Evolutionary conservation across 441 rosid species (phyloP).

Genomic region (Pelargonium cotyledonis): DNA sequence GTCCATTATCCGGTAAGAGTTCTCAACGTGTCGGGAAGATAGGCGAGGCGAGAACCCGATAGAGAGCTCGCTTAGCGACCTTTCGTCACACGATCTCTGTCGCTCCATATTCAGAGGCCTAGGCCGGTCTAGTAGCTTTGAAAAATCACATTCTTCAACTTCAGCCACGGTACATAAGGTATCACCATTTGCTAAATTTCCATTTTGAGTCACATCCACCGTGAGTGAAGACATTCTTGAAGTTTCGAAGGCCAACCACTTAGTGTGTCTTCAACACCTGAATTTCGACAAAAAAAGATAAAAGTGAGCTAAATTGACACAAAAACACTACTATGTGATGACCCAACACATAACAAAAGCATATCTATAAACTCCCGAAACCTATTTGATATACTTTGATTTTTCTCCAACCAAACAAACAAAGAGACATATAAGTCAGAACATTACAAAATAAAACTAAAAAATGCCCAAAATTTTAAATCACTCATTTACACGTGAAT

Average conservation of each 20-base stretch:
- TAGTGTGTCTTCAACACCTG: neutral
- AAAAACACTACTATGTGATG: neutral
- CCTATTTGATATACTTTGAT: too few species aligned
- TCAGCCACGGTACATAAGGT: constrained; percentile 24
- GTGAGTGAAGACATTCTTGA: constrained; percentile 32
- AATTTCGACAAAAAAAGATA: neutral
- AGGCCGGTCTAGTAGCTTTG: constrained; percentile 55
- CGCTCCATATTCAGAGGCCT: constrained; percentile 58
- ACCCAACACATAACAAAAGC: neutral
- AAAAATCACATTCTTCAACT: constrained; percentile 52
- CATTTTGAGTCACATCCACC: constrained; percentile 35
- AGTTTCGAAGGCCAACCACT: neutral
- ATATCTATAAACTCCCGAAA: neutral
- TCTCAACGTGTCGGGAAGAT: constrained; percentile 31
- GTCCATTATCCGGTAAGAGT: constrained; percentile 24
- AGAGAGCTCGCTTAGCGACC: constrained; percentile 41
- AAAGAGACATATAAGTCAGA: too few species aligned
- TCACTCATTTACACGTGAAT: too few species aligned
- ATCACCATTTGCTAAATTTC: constrained; percentile 27
- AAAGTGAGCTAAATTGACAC: neutral
- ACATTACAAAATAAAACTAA: too few species aligned
- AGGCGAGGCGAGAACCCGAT: constrained; percentile 31
- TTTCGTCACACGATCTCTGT: constrained; percentile 64
- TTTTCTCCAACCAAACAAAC: too few species aligned
- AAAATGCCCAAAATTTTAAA: too few species aligned